Percentiles rank a stretch among this genome's conserved stretches.
Evolutionary conservation across 116 monocot genomes (phyloP).

Genomic region (Posidonia oceanica): DNA sequence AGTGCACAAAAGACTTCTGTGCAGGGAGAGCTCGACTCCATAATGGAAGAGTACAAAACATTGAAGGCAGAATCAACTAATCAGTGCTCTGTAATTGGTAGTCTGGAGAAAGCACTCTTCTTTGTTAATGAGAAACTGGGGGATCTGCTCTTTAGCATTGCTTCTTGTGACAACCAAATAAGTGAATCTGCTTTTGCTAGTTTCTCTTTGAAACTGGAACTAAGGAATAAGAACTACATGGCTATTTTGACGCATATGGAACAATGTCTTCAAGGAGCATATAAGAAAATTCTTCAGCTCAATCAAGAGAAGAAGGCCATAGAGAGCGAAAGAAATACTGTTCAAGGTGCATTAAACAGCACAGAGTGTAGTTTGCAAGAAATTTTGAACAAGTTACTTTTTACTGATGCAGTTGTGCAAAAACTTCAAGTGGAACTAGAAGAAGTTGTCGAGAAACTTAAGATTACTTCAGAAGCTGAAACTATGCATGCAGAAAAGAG

Average conservation of each 20-base stretch:
- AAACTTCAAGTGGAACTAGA: conserved; percentile 51
- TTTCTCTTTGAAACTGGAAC: conserved; percentile 14
- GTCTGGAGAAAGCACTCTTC: conserved; percentile 24
- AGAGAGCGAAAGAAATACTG: conserved; percentile 33
- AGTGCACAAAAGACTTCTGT: conserved; percentile 30
- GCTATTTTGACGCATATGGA: conserved; percentile 35
- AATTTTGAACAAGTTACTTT: conserved; percentile 30
- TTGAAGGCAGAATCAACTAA: conserved; percentile 35
- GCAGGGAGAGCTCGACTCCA: conserved; percentile 24
- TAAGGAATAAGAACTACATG: conserved; percentile 21
- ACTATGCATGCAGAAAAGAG: conserved; percentile 23
- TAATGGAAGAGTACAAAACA: conserved; percentile 26
- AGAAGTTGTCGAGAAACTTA: conserved; percentile 42
- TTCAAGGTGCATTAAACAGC: conserved; percentile 11
- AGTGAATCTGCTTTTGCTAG: conserved; percentile 14
- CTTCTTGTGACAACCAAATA: conserved; percentile 25
- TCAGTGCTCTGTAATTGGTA: conserved; percentile 26
- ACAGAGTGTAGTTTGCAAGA: conserved; percentile 31
- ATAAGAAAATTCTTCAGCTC: conserved; percentile 30
- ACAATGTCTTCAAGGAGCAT: conserved; percentile 8
- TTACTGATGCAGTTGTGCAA: conserved; percentile 35
- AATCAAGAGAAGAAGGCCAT: conserved; percentile 35
- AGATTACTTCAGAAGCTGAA: conserved; percentile 34
- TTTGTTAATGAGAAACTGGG: conserved; percentile 33
- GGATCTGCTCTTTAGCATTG: conserved; percentile 22